phyloP scores from a whole-genome alignment of 495 filamentous ascomycete genomes.

The Aspergillus affinis region DNA sequence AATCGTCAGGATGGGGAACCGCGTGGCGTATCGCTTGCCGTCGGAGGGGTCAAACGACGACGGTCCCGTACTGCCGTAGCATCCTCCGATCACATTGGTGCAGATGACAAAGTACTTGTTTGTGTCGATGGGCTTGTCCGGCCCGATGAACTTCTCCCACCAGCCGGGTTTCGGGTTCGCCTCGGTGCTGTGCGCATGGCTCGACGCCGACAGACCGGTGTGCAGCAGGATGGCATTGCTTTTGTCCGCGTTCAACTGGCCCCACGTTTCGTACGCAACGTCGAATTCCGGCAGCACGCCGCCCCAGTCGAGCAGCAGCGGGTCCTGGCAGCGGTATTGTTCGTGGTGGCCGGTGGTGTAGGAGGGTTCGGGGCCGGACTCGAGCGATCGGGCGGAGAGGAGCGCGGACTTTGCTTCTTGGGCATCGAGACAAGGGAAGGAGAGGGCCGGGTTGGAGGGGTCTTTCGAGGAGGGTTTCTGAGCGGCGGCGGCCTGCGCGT shows the following conservation, averaged over 20 bases:
- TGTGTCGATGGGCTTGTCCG: conserved; percentile 82
- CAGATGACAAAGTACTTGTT: conserved; percentile 91
- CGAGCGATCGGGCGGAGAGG: conserved; percentile 69
- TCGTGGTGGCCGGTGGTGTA: conserved; percentile 86
- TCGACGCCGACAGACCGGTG: conserved; percentile 92
- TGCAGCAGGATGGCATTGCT: conserved; percentile 92
- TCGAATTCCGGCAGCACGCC: conserved; percentile 82
- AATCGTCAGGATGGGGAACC: conserved; percentile 95
- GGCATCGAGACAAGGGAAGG: conserved; percentile 93
- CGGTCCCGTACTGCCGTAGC: conserved; percentile 94
- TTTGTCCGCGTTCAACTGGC: conserved; percentile 71
- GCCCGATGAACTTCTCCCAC: conserved; percentile 99
- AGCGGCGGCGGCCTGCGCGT: conserved; percentile 30
- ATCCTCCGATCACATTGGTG: conserved; percentile 95
- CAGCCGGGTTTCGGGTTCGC: conserved; percentile 86
- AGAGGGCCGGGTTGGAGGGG: conserved; percentile 84
- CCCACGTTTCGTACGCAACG: conserved; percentile 95
- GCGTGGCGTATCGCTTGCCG: conserved; percentile 84
- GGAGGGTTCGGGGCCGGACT: conserved; percentile 84
- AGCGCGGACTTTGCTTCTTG: conserved; percentile 79
- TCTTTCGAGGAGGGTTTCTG: conserved; percentile 25
- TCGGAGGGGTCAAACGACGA: conserved; percentile 86
- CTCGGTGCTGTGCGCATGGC: conserved; percentile 87
- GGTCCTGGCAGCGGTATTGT: conserved; percentile 67
- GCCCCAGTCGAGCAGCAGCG: conserved; percentile 89